Percentiles rank a stretch among this genome's conserved stretches.
Evolutionary conservation across 306 rosid species (phyloP).

Genomic region (Trifolium subterraneum): DNA sequence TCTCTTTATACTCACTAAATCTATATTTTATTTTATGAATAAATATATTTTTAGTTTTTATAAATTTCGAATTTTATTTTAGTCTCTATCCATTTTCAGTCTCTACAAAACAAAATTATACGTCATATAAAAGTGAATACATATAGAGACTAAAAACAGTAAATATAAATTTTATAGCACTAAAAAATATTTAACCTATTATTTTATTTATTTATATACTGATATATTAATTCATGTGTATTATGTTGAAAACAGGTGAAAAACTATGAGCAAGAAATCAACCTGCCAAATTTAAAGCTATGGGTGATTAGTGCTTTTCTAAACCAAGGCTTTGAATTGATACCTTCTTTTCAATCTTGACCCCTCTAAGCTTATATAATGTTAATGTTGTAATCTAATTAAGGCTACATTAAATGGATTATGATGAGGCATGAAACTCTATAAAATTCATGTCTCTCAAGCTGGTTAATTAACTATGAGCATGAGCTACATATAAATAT

Average conservation of each 20-base stretch:
- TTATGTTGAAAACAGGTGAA: conserved; percentile 54
- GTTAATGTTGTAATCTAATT: conserved; percentile 10
- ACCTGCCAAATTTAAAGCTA: conserved; percentile 67
- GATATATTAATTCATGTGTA: neutral
- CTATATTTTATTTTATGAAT: neutral
- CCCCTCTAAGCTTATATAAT: neutral
- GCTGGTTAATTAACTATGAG: conserved; percentile 11
- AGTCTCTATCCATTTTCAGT: neutral
- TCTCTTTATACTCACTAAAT: neutral
- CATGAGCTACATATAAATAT: neutral
- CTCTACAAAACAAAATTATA: neutral
- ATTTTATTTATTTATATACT: neutral
- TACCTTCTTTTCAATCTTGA: conserved; percentile 34
- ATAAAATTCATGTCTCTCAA: conserved; percentile 2
- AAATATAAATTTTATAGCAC: neutral
- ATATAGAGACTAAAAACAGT: neutral
- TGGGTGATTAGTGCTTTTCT: conserved; percentile 77
- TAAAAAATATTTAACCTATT: neutral
- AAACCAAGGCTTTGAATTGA: conserved; percentile 71
- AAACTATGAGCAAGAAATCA: conserved; percentile 50
- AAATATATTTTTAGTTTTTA: neutral
- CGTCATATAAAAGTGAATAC: neutral
- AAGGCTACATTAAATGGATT: conserved; percentile 17
- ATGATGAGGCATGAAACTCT: neutral
- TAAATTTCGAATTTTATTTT: neutral